These are phyloP conservation scores for Limnanthes douglasii DNA, from an alignment of 345 rosid species.

Conservation along the genomic window DNA sequence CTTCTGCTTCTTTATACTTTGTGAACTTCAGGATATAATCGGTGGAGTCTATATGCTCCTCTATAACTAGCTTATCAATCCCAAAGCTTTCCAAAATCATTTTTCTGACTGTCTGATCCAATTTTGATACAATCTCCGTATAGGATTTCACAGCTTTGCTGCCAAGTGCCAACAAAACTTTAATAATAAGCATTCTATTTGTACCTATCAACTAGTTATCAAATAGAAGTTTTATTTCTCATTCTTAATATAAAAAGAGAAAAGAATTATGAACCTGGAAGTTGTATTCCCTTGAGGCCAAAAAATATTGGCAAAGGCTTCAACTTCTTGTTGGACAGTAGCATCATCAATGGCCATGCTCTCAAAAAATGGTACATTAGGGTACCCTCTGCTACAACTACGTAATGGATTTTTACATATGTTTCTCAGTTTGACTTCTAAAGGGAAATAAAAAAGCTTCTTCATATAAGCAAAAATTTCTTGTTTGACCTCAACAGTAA, in stretches of 20 bases:
- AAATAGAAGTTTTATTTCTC: too few relatives aligned
- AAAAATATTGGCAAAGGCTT: conserved; percentile 13
- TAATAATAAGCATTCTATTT: too few relatives aligned
- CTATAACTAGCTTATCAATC: conserved; percentile 23
- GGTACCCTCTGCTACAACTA: conserved; percentile 51
- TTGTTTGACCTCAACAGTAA: conserved; percentile 20
- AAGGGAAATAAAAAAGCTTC: conserved; percentile 44
- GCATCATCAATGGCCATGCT: conserved; percentile 53
- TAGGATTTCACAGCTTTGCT: conserved; percentile 21
- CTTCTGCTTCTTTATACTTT: conserved; percentile 41
- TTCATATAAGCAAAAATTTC: conserved; percentile 16
- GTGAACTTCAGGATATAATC: conserved; percentile 34
- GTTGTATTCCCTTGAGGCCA: conserved; percentile 42
- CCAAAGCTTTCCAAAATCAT: conserved; percentile 47
- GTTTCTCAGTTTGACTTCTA: conserved; percentile 28
- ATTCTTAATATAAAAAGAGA: too few relatives aligned
- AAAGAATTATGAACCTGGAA: conserved; percentile 25
- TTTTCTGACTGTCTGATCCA: conserved; percentile 26
- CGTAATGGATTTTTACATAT: conserved; percentile 30
- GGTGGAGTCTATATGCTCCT: conserved; percentile 43
- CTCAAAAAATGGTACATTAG: conserved; percentile 36
- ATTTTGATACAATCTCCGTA: conserved; percentile 19
- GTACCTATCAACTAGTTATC: too few relatives aligned
- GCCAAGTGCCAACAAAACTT: too few relatives aligned
- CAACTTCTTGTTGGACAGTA: conserved; percentile 15